Conservation (phyloP, 257 asterid genomes). For the Dorcoceras hygrometricum region DNA sequence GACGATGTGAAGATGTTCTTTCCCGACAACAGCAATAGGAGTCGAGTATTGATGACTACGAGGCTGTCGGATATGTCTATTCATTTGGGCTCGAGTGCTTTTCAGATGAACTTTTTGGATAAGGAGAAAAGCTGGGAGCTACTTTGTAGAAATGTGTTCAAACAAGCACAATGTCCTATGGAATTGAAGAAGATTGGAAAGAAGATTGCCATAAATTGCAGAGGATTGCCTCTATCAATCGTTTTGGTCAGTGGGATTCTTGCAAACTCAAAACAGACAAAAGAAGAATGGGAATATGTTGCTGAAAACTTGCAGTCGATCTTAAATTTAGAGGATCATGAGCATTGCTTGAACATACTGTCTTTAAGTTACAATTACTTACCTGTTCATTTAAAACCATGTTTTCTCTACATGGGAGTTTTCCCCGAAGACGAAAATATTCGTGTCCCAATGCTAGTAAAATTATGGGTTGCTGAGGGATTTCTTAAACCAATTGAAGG, state of each 20-base stretch:
- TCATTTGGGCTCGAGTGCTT: not conserved
- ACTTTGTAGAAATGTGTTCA: not conserved
- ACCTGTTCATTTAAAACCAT: too few relatives aligned
- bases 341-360: not conserved
- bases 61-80: not conserved
- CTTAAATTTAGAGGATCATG: not conserved
- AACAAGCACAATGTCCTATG: not conserved
- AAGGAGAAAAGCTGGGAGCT: not conserved
- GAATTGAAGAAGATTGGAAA: not conserved
- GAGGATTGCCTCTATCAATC: conserved; percentile 14
- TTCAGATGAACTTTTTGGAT: not conserved
- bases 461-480: not conserved
- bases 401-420: too few relatives aligned
- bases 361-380: too few relatives aligned
- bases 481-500: not conserved
- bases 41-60: not conserved
- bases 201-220: conserved; percentile 4
- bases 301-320: not conserved
- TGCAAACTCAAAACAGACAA: not conserved
- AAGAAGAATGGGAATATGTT: conserved; percentile 2
- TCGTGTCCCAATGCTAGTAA: not conserved
- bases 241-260: conserved; percentile 6
- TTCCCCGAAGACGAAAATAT: not conserved
- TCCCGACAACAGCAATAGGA: not conserved
- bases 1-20: not conserved